Evolutionary conservation across 2,329 filamentous ascomycete genomes (phyloP), one percentile per base, ranked within the genome.

Genomic region (Sporothrix schenckii): DNA sequence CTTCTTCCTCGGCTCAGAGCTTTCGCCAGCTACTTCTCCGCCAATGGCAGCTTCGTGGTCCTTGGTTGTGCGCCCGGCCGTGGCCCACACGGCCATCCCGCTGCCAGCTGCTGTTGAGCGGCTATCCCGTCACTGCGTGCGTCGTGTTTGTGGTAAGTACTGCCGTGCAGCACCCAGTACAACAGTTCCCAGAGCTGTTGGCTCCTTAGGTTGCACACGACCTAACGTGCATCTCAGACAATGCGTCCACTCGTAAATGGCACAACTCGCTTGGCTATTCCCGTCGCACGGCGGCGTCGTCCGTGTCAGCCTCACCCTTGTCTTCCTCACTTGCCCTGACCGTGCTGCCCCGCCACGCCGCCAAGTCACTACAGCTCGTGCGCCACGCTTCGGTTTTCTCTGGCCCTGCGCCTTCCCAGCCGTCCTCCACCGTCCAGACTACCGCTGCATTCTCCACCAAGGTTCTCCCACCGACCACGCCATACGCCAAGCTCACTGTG

Each of bases 401-500:
- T n/a, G 71, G 73, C 52, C 73, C 75, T 16, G 75, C 77, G 4
- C 24, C 69, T n/a, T 66, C 66, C n/a, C 50, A n/a, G 56, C 24
- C 66, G 13, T 9, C 47, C 30, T 44, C 68, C 9, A 65, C 54
- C 71, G 21, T 69, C 75, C 41, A 7, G n/a, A 56, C 76, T 4
- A 61, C 70, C 10, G 75, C 76, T 24, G 72, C 77, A 13, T 83
- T 82, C 74, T 83, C 83, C 21, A 82, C 83, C 5, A 77, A 79
- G 4, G 76, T 77, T n/a, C 66, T 78, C 19, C 76, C 84, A 16
- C 79, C 81, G 2, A 84, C 84, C 30, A 85, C 80, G 2, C 91
- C 92, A 0, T 96, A 93, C 79, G 82, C 86, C 24, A 83, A 89
- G 58, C 85, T 97, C 70, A 91, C 88, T 4, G 88, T 97, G 63